Percentiles rank a stretch among this genome's conserved stretches.
These are phyloP conservation scores for Alternaria viburni DNA, from an alignment of 2,329 filamentous ascomycete species.

Conservation along the genomic window DNA sequence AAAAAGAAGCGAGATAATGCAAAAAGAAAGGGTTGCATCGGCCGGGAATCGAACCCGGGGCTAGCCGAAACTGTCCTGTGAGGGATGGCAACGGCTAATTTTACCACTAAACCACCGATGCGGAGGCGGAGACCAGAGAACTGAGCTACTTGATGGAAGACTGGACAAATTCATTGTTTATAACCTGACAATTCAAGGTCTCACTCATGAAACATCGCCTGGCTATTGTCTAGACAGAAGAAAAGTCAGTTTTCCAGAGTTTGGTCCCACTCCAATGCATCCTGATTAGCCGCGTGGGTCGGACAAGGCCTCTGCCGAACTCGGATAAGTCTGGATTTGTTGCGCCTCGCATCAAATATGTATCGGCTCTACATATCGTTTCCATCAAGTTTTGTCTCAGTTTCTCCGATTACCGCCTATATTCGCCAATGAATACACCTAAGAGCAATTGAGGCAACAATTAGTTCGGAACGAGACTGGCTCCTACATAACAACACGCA, in stretches of 20 bases:
- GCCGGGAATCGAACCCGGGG: conserved; percentile 22
- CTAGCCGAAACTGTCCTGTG: conserved; percentile 18
- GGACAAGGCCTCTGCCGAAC: not conserved
- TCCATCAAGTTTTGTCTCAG: not conserved
- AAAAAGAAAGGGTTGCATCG: not conserved
- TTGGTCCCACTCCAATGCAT: not conserved
- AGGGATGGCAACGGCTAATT: conserved; percentile 27
- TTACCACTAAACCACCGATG: conserved; percentile 30
- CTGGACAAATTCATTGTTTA: accelerated
- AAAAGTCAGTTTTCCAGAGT: not conserved
- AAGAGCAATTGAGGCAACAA: not conserved
- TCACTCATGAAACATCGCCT: no score
- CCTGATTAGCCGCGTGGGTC: not conserved
- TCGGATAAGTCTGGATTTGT: not conserved
- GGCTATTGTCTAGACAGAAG: not conserved
- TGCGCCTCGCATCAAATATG: not conserved
- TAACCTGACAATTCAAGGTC: no score
- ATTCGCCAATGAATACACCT: not conserved
- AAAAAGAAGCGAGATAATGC: no score
- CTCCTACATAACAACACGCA: not conserved
- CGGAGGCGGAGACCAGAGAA: not conserved
- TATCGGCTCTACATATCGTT: not conserved
- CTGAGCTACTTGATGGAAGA: not conserved
- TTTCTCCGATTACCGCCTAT: not conserved
- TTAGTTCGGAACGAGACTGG: not conserved